phyloP scores from a whole-genome alignment of 2,329 filamentous ascomycete genomes.

The Coniella vitis region DNA sequence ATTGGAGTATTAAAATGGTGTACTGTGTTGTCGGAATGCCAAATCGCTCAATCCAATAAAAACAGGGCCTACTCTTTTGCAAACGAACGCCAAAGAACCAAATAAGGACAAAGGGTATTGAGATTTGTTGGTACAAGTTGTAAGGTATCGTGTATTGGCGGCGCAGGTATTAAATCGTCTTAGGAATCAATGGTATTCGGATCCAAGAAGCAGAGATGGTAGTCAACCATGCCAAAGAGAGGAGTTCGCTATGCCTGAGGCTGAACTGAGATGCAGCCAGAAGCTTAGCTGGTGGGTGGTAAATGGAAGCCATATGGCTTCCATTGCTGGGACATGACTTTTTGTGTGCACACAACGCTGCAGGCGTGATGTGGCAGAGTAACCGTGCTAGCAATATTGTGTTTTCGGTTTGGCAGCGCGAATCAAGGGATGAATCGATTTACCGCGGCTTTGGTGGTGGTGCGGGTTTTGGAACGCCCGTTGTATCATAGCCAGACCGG shows the following conservation, averaged over 20 bases:
- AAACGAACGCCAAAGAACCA: constrained; percentile 2
- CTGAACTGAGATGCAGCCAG: constrained; percentile 1
- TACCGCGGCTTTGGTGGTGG: constrained; percentile 29
- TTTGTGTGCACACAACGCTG: not conserved
- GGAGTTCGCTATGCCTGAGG: constrained; percentile 4
- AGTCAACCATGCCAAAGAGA: constrained; percentile 1
- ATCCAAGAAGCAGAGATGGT: constrained; percentile 6
- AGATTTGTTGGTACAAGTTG: constrained; percentile 13
- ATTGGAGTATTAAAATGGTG: constrained; percentile 28
- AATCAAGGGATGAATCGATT: constrained; percentile 18
- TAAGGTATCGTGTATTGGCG: constrained; percentile 8
- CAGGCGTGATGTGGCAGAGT: constrained; percentile 6
- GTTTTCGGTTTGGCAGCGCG: constrained; percentile 15
- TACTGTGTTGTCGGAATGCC: constrained; percentile 21
- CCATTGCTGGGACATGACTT: not conserved
- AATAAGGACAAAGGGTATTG: not conserved
- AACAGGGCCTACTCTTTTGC: constrained; percentile 2
- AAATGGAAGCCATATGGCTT: constrained; percentile 1
- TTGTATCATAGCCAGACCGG: constrained; percentile 32
- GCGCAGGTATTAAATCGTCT: constrained; percentile 14
- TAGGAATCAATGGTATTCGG: constrained; percentile 8
- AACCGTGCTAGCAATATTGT: constrained; percentile 6
- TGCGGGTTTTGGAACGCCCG: constrained; percentile 30
- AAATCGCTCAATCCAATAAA: constrained; percentile 16
- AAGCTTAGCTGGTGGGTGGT: constrained; percentile 1